Conservation (phyloP, 345 rosid species). For the Gossypium stocksii region DNA sequence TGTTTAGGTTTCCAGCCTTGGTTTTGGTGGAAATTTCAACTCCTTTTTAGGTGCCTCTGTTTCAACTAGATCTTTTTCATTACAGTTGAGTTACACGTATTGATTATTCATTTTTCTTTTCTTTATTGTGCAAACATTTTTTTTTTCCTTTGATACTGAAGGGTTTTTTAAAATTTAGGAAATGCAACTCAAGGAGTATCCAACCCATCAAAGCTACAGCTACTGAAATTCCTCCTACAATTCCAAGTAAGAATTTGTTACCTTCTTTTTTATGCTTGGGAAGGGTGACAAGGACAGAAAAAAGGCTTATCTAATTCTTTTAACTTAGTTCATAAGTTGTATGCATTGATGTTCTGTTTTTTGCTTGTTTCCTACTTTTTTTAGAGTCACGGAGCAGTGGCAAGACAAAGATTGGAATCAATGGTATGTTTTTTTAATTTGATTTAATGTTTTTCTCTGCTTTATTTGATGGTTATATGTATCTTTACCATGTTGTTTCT, state of each 20-base stretch:
- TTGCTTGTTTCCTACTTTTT: constrained; percentile 21
- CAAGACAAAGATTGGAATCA: constrained; percentile 82
- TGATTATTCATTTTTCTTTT: background rate
- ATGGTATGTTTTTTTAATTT: constrained; percentile 47
- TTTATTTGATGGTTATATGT: background rate
- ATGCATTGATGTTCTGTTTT: constrained; percentile 21
- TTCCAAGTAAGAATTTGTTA: constrained; percentile 48
- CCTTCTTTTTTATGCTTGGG: background rate
- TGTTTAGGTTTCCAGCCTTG: constrained; percentile 36
- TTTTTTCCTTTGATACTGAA: background rate
- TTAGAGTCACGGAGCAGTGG: constrained; percentile 51
- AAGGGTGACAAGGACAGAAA: background rate
- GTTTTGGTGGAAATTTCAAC: constrained; percentile 32
- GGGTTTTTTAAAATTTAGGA: constrained; percentile 25
- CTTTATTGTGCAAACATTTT: background rate
- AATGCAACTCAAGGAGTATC: constrained; percentile 32
- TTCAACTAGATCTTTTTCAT: constrained; percentile 33
- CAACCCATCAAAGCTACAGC: constrained; percentile 82
- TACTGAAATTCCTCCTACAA: constrained; percentile 55
- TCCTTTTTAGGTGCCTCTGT: constrained; percentile 46
- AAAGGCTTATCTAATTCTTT: background rate
- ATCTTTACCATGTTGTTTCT: background rate
- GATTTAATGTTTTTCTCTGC: background rate
- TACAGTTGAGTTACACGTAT: constrained; percentile 49
- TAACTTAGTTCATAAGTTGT: background rate